These are phyloP conservation scores for Ganoderma multipileum DNA, from an alignment of 1,284 basidiomycete genomes.

Conservation along the genomic window DNA sequence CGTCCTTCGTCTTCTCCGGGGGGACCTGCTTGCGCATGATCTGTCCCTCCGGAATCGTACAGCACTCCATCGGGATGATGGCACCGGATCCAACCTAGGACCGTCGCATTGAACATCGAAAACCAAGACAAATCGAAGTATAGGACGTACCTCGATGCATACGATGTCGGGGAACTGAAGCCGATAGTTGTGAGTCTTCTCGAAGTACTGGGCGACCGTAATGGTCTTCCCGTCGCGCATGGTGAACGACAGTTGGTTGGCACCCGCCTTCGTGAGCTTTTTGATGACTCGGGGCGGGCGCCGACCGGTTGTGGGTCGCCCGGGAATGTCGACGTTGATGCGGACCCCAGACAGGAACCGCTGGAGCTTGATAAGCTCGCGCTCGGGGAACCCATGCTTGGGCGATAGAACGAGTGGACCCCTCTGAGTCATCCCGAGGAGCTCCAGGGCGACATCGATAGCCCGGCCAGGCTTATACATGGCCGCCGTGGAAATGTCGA, in stretches of 20 bases:
- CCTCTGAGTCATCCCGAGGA: conserved; percentile 44
- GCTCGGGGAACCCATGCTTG: conserved; percentile 54
- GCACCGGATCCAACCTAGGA: conserved; percentile 69
- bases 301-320: conserved; percentile 14
- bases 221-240: conserved; percentile 58
- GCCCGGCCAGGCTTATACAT: conserved; percentile 70
- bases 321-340: conserved; percentile 50
- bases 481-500: conserved; percentile 78
- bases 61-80: conserved; percentile 72
- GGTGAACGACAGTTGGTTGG: conserved; percentile 58
- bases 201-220: conserved; percentile 70
- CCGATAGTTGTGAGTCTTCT: conserved; percentile 52
- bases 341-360: conserved; percentile 67
- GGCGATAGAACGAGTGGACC: conserved; percentile 52
- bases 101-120: neutral
- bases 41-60: conserved; percentile 69
- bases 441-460: conserved; percentile 63
- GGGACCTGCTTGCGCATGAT: conserved; percentile 79
- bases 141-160: conserved; percentile 66
- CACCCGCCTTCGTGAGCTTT: conserved; percentile 57
- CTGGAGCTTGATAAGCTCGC: conserved; percentile 64
- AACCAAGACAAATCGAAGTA: neutral
- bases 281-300: conserved; percentile 49
- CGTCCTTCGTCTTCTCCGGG: conserved; percentile 66
- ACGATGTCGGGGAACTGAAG: conserved; percentile 63